Evolutionary conservation across 495 filamentous ascomycete genomes (phyloP).

Genomic region (Aspergillus cavernicola): DNA sequence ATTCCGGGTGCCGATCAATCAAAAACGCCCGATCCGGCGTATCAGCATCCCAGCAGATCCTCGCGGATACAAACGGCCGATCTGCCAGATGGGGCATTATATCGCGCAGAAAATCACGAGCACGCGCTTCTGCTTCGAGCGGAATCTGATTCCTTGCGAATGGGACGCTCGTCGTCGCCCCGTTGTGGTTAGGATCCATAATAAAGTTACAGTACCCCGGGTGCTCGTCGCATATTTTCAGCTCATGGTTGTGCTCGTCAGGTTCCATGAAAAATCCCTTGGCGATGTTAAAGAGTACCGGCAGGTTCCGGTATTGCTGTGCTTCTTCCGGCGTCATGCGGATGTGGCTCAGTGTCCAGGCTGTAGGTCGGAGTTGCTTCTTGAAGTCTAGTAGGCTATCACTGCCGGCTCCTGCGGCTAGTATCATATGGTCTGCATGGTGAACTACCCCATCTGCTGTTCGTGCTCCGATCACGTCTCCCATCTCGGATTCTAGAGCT

Average conservation of each 20-base stretch:
- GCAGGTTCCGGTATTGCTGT: conserved; percentile 38
- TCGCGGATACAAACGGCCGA: conserved; percentile 43
- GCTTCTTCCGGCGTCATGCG: conserved; percentile 43
- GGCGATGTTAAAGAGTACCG: conserved; percentile 50
- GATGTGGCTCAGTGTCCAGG: conserved; percentile 53
- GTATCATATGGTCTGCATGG: conserved; percentile 37
- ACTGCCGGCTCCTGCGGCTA: conserved; percentile 47
- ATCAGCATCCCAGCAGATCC: conserved; percentile 55
- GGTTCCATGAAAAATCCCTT: conserved; percentile 57
- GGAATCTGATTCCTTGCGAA: conserved; percentile 50
- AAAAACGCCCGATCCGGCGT: conserved; percentile 50
- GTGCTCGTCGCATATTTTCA: conserved; percentile 57
- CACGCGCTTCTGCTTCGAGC: conserved; percentile 36
- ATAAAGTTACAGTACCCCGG: conserved; percentile 51
- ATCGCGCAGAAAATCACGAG: conserved; percentile 41
- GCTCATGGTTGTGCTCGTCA: conserved; percentile 44
- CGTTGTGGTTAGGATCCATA: conserved; percentile 11
- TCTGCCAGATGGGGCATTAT: conserved; percentile 50
- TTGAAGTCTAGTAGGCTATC: conserved; percentile 47
- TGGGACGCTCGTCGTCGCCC: conserved; percentile 33
- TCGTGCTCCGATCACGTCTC: conserved; percentile 33
- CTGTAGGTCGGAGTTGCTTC: conserved; percentile 49
- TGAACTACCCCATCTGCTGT: conserved; percentile 35
- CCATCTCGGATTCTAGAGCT: conserved; percentile 28
- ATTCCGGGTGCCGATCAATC: conserved; percentile 40